These are phyloP conservation scores for Pseudogymnoascus sp. DNA, from an alignment of 2,329 filamentous ascomycete species.

Conservation along the genomic window DNA sequence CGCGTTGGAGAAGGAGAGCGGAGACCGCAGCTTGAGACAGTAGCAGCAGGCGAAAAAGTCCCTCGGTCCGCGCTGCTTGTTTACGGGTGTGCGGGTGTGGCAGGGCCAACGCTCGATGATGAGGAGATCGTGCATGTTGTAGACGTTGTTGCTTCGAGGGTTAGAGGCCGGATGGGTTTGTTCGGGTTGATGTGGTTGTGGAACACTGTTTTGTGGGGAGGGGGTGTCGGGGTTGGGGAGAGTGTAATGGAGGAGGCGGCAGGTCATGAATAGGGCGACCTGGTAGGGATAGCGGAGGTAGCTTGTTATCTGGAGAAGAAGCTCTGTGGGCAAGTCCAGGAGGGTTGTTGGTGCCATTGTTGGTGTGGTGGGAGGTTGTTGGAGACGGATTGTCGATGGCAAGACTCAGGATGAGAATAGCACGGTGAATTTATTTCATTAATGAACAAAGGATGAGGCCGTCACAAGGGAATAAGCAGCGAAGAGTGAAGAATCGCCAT, in stretches of 20 bases:
- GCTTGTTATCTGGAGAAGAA: neutral
- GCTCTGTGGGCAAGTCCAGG: neutral
- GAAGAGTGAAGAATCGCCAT: neutral
- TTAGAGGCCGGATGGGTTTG: too few relatives aligned
- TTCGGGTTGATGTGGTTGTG: neutral
- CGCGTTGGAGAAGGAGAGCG: neutral
- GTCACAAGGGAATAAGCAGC: neutral
- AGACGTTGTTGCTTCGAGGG: too few relatives aligned
- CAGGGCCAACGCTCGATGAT: neutral
- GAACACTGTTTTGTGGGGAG: neutral
- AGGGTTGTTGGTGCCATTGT: neutral
- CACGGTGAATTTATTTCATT: neutral
- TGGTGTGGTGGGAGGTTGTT: neutral
- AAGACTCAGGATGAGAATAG: neutral
- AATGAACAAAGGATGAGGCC: neutral
- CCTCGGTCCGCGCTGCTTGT: too few relatives aligned
- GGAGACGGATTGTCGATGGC: neutral
- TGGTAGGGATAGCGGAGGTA: neutral
- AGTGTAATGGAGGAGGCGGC: neutral
- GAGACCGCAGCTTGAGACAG: neutral
- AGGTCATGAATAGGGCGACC: neutral
- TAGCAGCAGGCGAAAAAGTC: neutral
- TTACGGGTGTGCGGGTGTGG: too few relatives aligned
- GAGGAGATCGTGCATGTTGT: neutral
- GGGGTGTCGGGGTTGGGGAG: neutral